Evolutionary conservation across 108 stramenopile species (phyloP), one percentile per base, ranked within the genome.

Genomic region (Ochromonas danica): DNA sequence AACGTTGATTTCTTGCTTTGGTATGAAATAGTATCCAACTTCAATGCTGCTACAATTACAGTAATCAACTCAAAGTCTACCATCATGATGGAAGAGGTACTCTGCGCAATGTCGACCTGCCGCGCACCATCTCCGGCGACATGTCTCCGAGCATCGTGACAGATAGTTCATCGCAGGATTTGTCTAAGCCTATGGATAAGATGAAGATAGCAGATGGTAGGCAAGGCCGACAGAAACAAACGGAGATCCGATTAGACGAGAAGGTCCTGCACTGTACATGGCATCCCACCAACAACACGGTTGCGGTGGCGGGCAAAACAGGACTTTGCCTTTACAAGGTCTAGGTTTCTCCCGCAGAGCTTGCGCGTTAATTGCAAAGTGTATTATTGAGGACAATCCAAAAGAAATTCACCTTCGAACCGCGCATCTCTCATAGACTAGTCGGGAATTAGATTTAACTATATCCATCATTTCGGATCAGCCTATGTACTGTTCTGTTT

Each of bases 191-290:
- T 14, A 40, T 42, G 36, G 67, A 40, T 14, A 40, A 42, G 22
- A 22, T 40, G 14, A 70, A 70, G 22, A 42, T 42, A 22, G 22
- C 6, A 42, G 36, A 70, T 70, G n/a, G n/a, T n/a, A n/a, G n/a
- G n/a, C n/a, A n/a, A n/a, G n/a, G n/a, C n/a, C n/a, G n/a, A n/a
- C n/a, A n/a, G n/a, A n/a, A n/a, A n/a, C n/a, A n/a, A 22, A 6
- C n/a, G 17, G 72, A 75, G 41, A 6, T 60, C 14, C 45, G 51
- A 35, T 75, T 75, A 33, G 72, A 75, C 6, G 51, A 75, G 51
- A 75, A 75, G 25, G 72, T 75, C 14, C 72, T 75, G 6, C 72
- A 75, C 31, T 75, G 72, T 60, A 33, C 72, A 6, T 75, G 72
- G 72, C 43, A 75, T 75, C 72, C 72, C 3, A 27, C 72, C 6